phyloP scores from a whole-genome alignment of 2,329 filamentous ascomycete genomes.

The Exophiala xenobiotica region DNA sequence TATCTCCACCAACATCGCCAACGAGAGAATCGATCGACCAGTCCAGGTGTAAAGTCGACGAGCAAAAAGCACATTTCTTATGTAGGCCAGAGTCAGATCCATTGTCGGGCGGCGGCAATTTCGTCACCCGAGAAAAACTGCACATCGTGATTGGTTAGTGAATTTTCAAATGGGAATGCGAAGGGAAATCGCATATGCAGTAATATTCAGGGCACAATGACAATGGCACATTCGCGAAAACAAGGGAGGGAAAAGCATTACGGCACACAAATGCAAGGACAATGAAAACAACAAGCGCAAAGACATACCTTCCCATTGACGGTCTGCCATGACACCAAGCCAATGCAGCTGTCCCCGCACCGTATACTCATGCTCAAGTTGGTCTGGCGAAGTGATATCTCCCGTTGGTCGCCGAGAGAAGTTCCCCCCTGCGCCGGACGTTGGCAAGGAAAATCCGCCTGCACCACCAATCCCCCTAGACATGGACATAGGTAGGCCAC shows the following conservation, averaged over 20 bases:
- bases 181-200: no score
- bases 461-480: neutral
- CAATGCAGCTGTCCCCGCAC: conserved; percentile 67
- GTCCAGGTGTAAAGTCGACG: neutral
- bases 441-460: neutral
- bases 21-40: conserved; percentile 5
- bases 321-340: conserved; percentile 70
- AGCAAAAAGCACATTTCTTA: conserved; percentile 6
- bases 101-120: neutral
- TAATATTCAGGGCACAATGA: no score
- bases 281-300: conserved; percentile 10
- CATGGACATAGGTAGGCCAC: conserved; percentile 1
- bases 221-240: no score
- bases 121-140: conserved; percentile 43
- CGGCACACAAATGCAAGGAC: neutral
- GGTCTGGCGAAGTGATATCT: conserved; percentile 33
- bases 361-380: conserved; percentile 58
- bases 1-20: conserved; percentile 9
- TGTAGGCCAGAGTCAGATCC: neutral
- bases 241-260: neutral
- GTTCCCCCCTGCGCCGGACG: neutral
- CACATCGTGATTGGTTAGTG: conserved; percentile 19
- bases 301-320: conserved; percentile 66
- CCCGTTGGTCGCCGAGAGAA: conserved; percentile 30
- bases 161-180: no score